Evolutionary conservation across 495 filamentous ascomycete species (phyloP).

Genomic region (Neurospora sp.): DNA sequence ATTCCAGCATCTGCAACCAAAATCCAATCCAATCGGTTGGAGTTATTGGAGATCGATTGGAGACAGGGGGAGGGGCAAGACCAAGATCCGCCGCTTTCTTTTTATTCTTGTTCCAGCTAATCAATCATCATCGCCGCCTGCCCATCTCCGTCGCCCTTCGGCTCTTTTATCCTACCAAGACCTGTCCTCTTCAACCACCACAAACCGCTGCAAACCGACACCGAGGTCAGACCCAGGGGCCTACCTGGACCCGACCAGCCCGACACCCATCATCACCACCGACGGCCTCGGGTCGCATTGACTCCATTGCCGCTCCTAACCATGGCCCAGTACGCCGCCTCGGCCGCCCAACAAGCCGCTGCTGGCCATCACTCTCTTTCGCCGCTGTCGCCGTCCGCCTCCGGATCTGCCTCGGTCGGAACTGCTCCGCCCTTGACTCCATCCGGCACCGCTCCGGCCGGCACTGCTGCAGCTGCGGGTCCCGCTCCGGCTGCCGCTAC

Average conservation of each 20-base stretch:
- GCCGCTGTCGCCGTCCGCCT: conserved; percentile 18
- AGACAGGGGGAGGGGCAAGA: background rate
- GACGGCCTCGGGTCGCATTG: background rate
- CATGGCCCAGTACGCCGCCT: conserved; percentile 24
- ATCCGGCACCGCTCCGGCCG: conserved; percentile 5
- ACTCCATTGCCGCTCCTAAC: conserved; percentile 1
- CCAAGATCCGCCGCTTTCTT: background rate
- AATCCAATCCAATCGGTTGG: background rate
- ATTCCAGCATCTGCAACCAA: background rate
- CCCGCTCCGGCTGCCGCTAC: background rate
- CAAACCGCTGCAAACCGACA: conserved; percentile 26
- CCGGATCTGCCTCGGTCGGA: conserved; percentile 16
- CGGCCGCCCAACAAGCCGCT: conserved; percentile 11
- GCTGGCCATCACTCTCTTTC: background rate
- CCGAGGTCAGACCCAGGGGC: background rate
- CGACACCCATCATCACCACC: background rate
- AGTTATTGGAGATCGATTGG: background rate
- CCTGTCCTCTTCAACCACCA: conserved; percentile 16
- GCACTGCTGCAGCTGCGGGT: conserved; percentile 3
- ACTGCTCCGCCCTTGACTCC: conserved; percentile 9
- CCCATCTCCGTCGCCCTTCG: background rate
- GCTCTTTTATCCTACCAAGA: conserved; percentile 7
- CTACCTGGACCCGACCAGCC: background rate
- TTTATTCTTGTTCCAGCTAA: background rate
- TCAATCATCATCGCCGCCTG: background rate